Base-by-base conservation (phyloP, 2,329 filamentous ascomycete species). In the Calonectria honghensis region DNA sequence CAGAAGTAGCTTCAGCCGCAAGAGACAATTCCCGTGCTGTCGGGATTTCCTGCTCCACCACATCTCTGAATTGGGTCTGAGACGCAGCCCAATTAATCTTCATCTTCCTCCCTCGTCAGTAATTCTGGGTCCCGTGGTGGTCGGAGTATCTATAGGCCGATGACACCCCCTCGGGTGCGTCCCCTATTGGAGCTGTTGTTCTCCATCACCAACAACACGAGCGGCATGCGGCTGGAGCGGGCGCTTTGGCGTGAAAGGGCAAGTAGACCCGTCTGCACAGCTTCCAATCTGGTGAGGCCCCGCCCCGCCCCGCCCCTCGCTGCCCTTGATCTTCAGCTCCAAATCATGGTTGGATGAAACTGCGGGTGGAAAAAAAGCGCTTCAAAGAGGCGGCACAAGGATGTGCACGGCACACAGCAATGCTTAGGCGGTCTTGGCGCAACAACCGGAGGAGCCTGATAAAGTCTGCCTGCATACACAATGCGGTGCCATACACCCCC, bases 191-290 rank as follows among this genome's bases (percentile, higher is more conserved):
- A 16, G 57, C 20, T 41, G 16, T 4, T 31, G 14, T 35, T 5
- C 64, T 6, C 70, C 20, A 67, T 73, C 68, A 66, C 72, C 70
- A 77, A 73, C 70, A 77, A 73, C 74, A 37, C 68, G 73, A 73
- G 70, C 31, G 66, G 35, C 63, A 73, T 65, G 24, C 64, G 29
- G 51, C 59, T 67, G 9, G 31, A 52, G 68, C 39, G 59, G 20
- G 35, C 32, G 18, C 20, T 31, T 41, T 59, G 37, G 39, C 66
- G 37, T n/a, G 57, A 37, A 29, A 32, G 41, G 57, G 18, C 24
- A 24, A 45, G 11, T n/a, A 45, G 50, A 14, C 37, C 18, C 20
- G 29, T 61, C 59, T 76, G 70, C 59, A 73, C 51, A 31, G 41
- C 39, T 71, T 79, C 70, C 6, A 72, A 75, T 72, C 35, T 70